A percentile compares a stretch with the other conserved stretches of the same genome.
Conservation (phyloP, 805 yeast species). For the Suhomyces pyralidae region DNA sequence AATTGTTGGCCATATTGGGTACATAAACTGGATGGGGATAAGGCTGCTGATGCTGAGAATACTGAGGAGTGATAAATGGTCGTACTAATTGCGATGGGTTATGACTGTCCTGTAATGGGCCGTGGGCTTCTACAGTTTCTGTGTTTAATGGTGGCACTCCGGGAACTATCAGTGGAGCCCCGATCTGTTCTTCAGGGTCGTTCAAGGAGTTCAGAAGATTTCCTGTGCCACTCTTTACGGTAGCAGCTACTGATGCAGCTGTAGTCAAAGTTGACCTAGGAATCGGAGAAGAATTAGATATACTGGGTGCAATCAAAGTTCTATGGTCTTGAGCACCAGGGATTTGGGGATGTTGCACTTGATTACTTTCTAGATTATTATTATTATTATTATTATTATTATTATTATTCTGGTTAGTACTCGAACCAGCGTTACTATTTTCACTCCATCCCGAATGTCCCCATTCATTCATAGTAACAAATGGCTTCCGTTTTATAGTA, state of each 20-base stretch:
- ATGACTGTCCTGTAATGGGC: neutral
- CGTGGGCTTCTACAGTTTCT: neutral
- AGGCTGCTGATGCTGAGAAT: neutral
- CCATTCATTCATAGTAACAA: conserved; percentile 5
- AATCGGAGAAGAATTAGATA: conserved; percentile 5
- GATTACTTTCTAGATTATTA: neutral
- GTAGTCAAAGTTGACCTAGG: conserved; percentile 4
- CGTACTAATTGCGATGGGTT: neutral
- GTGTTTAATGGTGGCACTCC: neutral
- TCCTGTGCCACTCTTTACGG: neutral
- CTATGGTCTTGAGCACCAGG: neutral
- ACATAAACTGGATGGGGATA: neutral
- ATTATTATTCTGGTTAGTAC: neutral
- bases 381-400: neutral
- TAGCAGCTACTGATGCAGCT: conserved; percentile 3
- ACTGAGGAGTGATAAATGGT: neutral
- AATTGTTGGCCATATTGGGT: neutral
- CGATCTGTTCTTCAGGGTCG: neutral
- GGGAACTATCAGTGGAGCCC: neutral
- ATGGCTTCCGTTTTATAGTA: neutral
- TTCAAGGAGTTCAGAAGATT: neutral
- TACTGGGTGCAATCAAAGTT: neutral
- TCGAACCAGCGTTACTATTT: conserved; percentile 1
- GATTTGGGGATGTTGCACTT: neutral
- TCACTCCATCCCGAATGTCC: conserved; percentile 3